phyloP scores from a whole-genome alignment of 768 basidiomycete species.

The Suillus variegatus region DNA sequence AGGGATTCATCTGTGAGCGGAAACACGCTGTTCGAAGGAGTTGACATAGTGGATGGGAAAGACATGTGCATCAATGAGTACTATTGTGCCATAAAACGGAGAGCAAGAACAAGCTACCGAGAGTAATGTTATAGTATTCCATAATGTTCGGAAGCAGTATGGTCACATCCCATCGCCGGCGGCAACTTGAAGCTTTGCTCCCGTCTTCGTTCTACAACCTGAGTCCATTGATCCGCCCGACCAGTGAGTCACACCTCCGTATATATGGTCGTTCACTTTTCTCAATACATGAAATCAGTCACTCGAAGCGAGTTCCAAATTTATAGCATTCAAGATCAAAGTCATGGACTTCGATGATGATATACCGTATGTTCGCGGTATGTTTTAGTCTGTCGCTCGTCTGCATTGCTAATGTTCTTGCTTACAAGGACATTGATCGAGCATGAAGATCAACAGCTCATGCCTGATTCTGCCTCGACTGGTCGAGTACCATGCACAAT shows the following conservation, averaged over 20 bases:
- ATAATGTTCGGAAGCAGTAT: slow-evolving; percentile 27
- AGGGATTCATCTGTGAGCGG: slow-evolving; percentile 41
- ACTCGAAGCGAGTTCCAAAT: background rate
- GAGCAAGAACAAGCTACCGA: background rate
- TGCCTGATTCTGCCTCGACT: slow-evolving; percentile 10
- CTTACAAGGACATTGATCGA: slow-evolving; percentile 34
- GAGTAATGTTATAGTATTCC: slow-evolving; percentile 8
- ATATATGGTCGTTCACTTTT: background rate
- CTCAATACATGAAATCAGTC: background rate
- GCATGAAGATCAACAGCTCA: slow-evolving; percentile 10
- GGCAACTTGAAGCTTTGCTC: background rate
- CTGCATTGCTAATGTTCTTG: slow-evolving; percentile 2
- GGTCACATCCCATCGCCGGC: background rate
- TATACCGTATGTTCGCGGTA: slow-evolving; percentile 47
- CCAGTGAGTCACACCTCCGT: background rate
- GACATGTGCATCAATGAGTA: slow-evolving; percentile 1
- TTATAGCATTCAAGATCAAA: background rate
- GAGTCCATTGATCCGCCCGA: background rate
- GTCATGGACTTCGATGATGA: slow-evolving; percentile 58
- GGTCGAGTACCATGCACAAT: slow-evolving; percentile 82
- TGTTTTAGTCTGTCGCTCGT: slow-evolving; percentile 13
- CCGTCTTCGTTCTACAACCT: background rate
- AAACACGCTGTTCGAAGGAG: slow-evolving; percentile 20
- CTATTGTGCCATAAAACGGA: slow-evolving; percentile 2
- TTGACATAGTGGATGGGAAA: slow-evolving; percentile 7